Evolutionary conservation across 176 grass and related monocot genomes (phyloP).

Genomic region (Carex kokanica): DNA sequence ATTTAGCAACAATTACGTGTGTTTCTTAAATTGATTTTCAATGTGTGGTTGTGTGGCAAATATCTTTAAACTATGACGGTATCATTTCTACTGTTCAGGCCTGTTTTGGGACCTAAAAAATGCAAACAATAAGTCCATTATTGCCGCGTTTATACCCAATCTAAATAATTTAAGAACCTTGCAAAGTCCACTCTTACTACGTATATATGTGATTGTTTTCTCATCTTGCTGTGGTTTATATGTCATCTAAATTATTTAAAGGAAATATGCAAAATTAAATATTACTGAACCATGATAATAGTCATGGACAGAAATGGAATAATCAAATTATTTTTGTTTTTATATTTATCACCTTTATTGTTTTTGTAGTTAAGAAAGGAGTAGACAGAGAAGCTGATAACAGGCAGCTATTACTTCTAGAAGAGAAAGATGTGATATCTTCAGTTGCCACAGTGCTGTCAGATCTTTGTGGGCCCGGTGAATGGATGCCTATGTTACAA

Average conservation of each 20-base stretch:
- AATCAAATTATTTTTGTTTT: background rate
- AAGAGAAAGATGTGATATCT: constrained; percentile 90
- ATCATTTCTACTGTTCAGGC: background rate
- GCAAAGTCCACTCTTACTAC: too few relatives aligned
- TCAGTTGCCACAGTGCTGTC: constrained; percentile 58
- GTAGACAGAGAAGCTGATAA: constrained; percentile 63
- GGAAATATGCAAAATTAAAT: background rate
- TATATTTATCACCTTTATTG: background rate
- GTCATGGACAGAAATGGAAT: background rate
- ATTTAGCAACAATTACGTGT: background rate
- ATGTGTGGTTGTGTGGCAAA: background rate
- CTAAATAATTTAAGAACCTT: background rate
- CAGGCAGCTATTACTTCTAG: constrained; percentile 61
- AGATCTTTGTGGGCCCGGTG: constrained; percentile 61
- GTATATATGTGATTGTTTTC: too few relatives aligned
- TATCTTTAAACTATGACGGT: background rate
- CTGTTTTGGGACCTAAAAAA: background rate
- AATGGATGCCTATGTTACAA: constrained; percentile 59
- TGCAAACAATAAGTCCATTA: background rate
- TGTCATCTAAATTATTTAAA: background rate
- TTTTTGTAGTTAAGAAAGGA: constrained; percentile 40
- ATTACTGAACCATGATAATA: background rate
- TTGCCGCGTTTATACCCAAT: background rate
- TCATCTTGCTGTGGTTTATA: background rate
- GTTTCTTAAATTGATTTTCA: background rate